phyloP scores from a whole-genome alignment of 1,284 basidiomycete species.

The Naganishia sp. region DNA sequence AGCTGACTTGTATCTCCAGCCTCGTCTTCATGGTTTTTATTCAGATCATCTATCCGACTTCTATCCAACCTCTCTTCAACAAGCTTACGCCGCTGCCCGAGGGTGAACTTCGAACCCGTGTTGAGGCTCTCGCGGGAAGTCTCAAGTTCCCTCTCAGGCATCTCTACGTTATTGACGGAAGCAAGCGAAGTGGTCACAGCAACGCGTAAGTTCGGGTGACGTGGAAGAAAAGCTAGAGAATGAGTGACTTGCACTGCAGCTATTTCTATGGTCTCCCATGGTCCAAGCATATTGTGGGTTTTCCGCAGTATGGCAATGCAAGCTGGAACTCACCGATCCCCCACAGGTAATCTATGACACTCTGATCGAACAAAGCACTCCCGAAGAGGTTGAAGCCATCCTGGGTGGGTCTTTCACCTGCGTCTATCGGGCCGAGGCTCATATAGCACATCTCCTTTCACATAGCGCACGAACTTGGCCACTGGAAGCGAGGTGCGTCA shows the following conservation, averaged over 20 bases:
- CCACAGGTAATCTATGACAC: constrained; percentile 82
- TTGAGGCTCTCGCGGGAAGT: constrained; percentile 71
- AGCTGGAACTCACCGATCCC: background rate
- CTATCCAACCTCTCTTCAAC: constrained; percentile 97
- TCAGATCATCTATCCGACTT: constrained; percentile 80
- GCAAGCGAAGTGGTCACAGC: constrained; percentile 88
- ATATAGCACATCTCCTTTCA: background rate
- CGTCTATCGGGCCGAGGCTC: constrained; percentile 37
- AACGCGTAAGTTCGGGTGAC: constrained; percentile 64
- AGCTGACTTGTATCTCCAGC: constrained; percentile 54
- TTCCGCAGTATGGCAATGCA: background rate
- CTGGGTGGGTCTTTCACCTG: constrained; percentile 54
- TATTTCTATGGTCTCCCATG: constrained; percentile 93
- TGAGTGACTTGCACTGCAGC: constrained; percentile 34
- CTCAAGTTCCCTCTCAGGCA: constrained; percentile 93
- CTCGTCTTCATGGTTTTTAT: constrained; percentile 79
- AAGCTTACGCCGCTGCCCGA: constrained; percentile 80
- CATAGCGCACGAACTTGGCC: constrained; percentile 84
- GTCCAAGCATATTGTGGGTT: constrained; percentile 81
- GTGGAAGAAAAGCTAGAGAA: background rate
- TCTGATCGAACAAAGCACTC: constrained; percentile 82
- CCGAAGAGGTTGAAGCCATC: constrained; percentile 88
- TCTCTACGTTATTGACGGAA: constrained; percentile 95
- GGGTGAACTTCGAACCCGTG: constrained; percentile 71
- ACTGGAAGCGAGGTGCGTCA: constrained; percentile 72